phyloP scores from a whole-genome alignment of 805 yeast species.

The Barnettozyma siamensis region DNA sequence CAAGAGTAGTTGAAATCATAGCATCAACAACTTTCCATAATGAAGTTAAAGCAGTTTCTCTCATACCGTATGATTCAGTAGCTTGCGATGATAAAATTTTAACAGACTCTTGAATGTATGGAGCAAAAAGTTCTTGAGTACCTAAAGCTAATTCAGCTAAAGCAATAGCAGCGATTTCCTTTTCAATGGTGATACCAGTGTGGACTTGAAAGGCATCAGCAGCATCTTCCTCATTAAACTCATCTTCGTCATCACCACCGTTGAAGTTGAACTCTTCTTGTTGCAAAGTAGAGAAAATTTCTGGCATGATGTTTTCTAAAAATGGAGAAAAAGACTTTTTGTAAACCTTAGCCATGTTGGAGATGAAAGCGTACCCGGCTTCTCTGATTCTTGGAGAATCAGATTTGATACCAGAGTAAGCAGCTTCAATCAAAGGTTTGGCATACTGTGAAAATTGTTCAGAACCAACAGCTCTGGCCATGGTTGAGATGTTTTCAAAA shows the following conservation, averaged over 20 bases:
- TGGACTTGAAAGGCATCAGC: conserved; percentile 77
- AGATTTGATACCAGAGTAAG: conserved; percentile 70
- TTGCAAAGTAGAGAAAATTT: conserved; percentile 73
- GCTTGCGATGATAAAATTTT: conserved; percentile 62
- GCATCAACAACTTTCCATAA: conserved; percentile 81
- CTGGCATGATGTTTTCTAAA: conserved; percentile 77
- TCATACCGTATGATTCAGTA: conserved; percentile 83
- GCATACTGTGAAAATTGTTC: conserved; percentile 83
- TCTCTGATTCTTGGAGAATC: conserved; percentile 86
- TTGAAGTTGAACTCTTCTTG: conserved; percentile 79
- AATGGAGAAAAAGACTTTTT: conserved; percentile 86
- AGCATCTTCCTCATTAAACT: conserved; percentile 43
- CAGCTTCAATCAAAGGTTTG: conserved; percentile 81
- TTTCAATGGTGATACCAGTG: conserved; percentile 93
- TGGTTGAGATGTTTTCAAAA: conserved; percentile 87
- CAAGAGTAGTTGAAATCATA: conserved; percentile 47
- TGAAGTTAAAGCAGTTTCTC: conserved; percentile 77
- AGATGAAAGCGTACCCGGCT: conserved; percentile 88
- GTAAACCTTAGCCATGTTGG: conserved; percentile 92
- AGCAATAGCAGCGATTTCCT: conserved; percentile 92
- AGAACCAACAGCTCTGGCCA: conserved; percentile 96
- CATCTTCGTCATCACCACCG: conserved; percentile 40
- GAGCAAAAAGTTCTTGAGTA: conserved; percentile 73
- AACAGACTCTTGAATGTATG: conserved; percentile 67
- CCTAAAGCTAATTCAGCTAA: conserved; percentile 84